Evolutionary conservation across 306 rosid species (phyloP).

Genomic region (Quercus agrifolia): DNA sequence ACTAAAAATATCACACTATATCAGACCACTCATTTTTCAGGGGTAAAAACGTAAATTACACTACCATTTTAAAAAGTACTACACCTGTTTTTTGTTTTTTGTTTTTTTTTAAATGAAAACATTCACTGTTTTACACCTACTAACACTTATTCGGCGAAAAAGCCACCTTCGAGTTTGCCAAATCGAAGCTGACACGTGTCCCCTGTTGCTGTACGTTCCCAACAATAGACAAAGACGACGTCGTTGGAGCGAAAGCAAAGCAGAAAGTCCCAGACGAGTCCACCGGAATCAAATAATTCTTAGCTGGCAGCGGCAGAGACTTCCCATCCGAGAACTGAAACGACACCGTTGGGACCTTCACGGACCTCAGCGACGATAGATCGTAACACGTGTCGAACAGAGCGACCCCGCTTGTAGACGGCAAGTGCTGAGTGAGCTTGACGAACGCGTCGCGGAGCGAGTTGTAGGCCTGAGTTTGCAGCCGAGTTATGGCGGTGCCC

Average conservation of each 20-base stretch:
- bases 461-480: slow-evolving; percentile 55
- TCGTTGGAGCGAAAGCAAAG: slow-evolving; percentile 86
- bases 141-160: slow-evolving; percentile 74
- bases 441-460: slow-evolving; percentile 72
- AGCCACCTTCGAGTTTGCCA: slow-evolving; percentile 49
- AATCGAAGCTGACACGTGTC: slow-evolving; percentile 86
- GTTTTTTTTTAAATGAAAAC: no score
- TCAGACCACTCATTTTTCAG: background rate
- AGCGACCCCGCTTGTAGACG: slow-evolving; percentile 30
- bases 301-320: slow-evolving; percentile 55
- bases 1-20: background rate
- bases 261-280: slow-evolving; percentile 63
- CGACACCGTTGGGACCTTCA: slow-evolving; percentile 77
- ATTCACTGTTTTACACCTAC: background rate
- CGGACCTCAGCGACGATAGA: slow-evolving; percentile 41
- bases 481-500: slow-evolving; percentile 79
- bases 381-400: slow-evolving; percentile 91
- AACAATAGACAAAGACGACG: slow-evolving; percentile 59
- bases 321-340: slow-evolving; percentile 49
- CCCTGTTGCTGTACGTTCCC: slow-evolving; percentile 97
- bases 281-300: slow-evolving; percentile 77
- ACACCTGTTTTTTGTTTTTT: background rate
- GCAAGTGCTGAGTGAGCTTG: slow-evolving; percentile 40
- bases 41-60: slow-evolving; percentile 25
- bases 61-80: background rate